These are phyloP conservation scores for Aspergillus melleus DNA, from an alignment of 2,329 filamentous ascomycete genomes.

Conservation along the genomic window DNA sequence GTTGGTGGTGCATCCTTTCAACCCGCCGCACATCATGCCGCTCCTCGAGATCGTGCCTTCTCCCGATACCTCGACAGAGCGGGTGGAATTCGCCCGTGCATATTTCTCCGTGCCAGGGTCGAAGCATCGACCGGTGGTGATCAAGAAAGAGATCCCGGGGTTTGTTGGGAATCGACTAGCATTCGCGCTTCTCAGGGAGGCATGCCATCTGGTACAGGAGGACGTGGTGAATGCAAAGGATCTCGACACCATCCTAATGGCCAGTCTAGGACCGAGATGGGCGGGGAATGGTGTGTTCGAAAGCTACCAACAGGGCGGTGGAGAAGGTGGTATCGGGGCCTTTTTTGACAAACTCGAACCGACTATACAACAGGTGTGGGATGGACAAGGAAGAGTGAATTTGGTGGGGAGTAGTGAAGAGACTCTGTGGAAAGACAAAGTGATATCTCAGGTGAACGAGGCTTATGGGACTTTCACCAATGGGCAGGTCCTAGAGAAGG, in stretches of 20 bases:
- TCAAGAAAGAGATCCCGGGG: conserved; percentile 54
- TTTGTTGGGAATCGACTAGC: conserved; percentile 61
- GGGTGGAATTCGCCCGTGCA: conserved; percentile 27
- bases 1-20: conserved; percentile 61
- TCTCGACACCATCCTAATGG: conserved; percentile 54
- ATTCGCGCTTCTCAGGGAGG: conserved; percentile 58
- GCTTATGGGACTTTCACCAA: conserved; percentile 43
- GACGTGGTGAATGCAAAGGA: conserved; percentile 56
- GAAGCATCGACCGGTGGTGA: conserved; percentile 46
- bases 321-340: conserved; percentile 51
- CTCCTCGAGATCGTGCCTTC: conserved; percentile 59
- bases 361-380: conserved; percentile 57
- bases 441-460: conserved; percentile 48
- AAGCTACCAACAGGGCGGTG: conserved; percentile 60
- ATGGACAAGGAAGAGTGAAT: conserved; percentile 43
- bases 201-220: conserved; percentile 54
- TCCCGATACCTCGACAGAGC: conserved; percentile 38
- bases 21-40: conserved; percentile 63
- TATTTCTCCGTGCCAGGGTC: conserved; percentile 40
- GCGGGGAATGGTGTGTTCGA: conserved; percentile 58
- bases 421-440: conserved; percentile 46
- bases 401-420: conserved; percentile 41
- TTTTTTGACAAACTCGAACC: conserved; percentile 59
- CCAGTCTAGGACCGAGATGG: conserved; percentile 57
- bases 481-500: conserved; percentile 24